phyloP scores from a whole-genome alignment of 345 rosid species.

The Heritiera littoralis region DNA sequence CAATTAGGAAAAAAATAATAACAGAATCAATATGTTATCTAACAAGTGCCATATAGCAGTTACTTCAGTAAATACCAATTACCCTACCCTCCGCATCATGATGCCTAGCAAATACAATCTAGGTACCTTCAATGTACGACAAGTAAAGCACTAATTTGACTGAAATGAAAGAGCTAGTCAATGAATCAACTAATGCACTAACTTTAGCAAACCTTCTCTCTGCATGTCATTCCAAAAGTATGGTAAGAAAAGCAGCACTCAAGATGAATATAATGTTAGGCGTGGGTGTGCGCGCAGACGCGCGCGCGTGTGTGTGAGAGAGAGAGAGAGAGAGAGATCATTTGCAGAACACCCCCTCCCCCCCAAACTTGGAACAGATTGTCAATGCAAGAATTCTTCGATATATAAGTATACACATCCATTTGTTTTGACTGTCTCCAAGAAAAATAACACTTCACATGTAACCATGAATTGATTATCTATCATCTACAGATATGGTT shows the following conservation, averaged over 20 bases:
- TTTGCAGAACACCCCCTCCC: not conserved
- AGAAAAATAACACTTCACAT: not conserved
- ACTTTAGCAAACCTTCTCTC: not conserved
- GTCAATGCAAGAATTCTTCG: not conserved
- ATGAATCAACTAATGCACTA: slow-evolving; percentile 6
- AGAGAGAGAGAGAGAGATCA: not conserved
- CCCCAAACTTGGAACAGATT: not conserved
- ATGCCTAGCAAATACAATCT: not conserved
- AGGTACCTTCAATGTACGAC: not conserved
- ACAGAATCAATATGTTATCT: not conserved
- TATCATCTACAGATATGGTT: not conserved
- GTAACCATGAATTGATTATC: not conserved
- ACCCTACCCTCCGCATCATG: not conserved
- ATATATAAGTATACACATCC: not conserved
- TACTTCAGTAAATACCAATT: not conserved
- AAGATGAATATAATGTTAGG: not conserved
- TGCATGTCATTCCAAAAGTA: not conserved
- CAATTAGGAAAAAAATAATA: not conserved
- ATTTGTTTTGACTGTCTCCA: not conserved
- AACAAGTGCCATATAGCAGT: not conserved
- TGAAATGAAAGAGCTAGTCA: not conserved
- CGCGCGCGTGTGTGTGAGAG: not conserved
- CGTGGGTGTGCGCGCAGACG: not conserved
- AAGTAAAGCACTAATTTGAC: slow-evolving; percentile 10
- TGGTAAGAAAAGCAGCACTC: not conserved